A percentile compares a stretch with the other conserved stretches of the same genome.
phyloP scores from a whole-genome alignment of 2,329 filamentous ascomycete genomes.

The Hypoxylon sp. region DNA sequence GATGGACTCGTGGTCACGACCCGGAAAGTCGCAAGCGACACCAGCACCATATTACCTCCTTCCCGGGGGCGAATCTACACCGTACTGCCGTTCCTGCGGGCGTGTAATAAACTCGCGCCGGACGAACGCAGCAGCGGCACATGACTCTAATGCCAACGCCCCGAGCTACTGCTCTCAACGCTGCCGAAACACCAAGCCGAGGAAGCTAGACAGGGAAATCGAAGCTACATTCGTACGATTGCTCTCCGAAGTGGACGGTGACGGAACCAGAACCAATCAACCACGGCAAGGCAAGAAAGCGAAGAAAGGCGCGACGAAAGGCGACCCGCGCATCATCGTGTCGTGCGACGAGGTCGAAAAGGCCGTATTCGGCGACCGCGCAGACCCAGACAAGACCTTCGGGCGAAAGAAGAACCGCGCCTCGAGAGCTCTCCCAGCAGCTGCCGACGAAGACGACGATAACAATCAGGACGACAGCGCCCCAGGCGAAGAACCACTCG shows the following conservation, averaged over 20 bases:
- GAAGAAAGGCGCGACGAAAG: conserved; percentile 58
- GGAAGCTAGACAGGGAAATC: conserved; percentile 65
- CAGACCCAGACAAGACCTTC: conserved; percentile 62
- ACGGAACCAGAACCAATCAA: neutral
- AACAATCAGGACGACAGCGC: conserved; percentile 62
- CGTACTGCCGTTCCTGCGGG: conserved; percentile 72
- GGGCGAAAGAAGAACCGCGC: conserved; percentile 63
- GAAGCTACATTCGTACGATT: conserved; percentile 64
- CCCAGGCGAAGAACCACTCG: conserved; percentile 32
- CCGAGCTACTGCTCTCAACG: conserved; percentile 71
- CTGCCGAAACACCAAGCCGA: conserved; percentile 67
- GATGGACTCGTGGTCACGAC: conserved; percentile 61
- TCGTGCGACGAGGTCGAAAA: conserved; percentile 66
- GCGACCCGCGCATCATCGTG: conserved; percentile 66
- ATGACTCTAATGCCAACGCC: conserved; percentile 27
- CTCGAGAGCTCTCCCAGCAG: conserved; percentile 57
- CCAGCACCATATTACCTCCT: conserved; percentile 70
- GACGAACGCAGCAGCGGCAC: conserved; percentile 51
- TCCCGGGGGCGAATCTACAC: conserved; percentile 61
- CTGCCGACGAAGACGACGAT: conserved; percentile 62
- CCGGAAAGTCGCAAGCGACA: conserved; percentile 58
- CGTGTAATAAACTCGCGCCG: conserved; percentile 64
- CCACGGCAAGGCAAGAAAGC: conserved; percentile 29
- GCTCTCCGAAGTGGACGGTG: conserved; percentile 40
- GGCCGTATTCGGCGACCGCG: conserved; percentile 63